phyloP scores from a whole-genome alignment of 495 filamentous ascomycete genomes.

The Halenospora varia region DNA sequence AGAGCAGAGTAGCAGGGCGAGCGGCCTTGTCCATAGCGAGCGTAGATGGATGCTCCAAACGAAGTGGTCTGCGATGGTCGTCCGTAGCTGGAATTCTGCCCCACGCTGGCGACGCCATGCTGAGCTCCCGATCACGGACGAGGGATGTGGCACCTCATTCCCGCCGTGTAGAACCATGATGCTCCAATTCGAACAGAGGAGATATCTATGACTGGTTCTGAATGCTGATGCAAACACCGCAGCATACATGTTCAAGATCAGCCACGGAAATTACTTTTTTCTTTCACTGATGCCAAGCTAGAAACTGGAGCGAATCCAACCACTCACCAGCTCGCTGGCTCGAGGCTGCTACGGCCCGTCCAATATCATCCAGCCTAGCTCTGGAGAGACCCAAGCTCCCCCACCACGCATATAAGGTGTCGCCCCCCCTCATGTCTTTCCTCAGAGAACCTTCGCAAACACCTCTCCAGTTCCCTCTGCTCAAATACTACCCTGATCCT shows the following conservation, averaged over 20 bases:
- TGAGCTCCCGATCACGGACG: neutral
- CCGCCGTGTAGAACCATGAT: neutral
- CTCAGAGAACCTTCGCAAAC: neutral
- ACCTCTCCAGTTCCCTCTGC: neutral
- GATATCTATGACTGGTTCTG: neutral
- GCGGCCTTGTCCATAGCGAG: neutral
- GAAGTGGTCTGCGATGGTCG: neutral
- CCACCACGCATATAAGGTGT: constrained; percentile 12
- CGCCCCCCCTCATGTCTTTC: constrained; percentile 8
- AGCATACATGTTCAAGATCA: neutral
- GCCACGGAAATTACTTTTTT: neutral
- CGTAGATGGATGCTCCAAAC: neutral
- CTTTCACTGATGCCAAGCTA: neutral
- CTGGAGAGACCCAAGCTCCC: constrained; percentile 1
- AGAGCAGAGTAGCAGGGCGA: neutral
- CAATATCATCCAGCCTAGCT: neutral
- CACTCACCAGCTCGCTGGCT: neutral
- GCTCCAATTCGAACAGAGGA: neutral
- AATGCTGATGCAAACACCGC: neutral
- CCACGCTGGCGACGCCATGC: neutral
- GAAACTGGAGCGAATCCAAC: neutral
- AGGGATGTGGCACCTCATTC: neutral
- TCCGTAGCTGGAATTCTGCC: neutral
- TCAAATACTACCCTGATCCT: neutral
- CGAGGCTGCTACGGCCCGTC: neutral